phyloP scores from a whole-genome alignment of 2,329 filamentous ascomycete species.

The Fusarium armeniacum region DNA sequence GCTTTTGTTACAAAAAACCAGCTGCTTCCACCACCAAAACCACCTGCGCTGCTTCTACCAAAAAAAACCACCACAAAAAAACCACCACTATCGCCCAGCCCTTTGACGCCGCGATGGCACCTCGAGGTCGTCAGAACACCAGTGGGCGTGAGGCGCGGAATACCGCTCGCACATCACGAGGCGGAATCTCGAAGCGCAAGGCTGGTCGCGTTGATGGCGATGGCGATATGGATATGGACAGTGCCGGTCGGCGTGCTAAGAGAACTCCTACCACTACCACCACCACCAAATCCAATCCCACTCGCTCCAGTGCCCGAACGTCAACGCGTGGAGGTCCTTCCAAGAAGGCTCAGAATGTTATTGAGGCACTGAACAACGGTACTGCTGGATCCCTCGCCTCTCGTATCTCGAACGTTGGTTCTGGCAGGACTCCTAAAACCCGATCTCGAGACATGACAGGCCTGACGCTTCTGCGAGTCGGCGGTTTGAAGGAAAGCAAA shows the following conservation, averaged over 20 bases:
- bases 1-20: not conserved
- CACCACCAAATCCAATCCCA: constrained; percentile 46
- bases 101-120: constrained; percentile 52
- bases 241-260: constrained; percentile 54
- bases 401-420: constrained; percentile 53
- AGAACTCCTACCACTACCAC: constrained; percentile 44
- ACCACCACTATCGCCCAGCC: constrained; percentile 3
- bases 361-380: constrained; percentile 59
- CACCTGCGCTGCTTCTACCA: not conserved
- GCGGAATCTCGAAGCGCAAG: constrained; percentile 67
- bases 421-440: constrained; percentile 46
- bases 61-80: constrained; percentile 6
- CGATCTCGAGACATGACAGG: constrained; percentile 43
- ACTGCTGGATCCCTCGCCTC: constrained; percentile 54
- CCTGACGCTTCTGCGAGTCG: constrained; percentile 62
- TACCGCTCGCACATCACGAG: constrained; percentile 53
- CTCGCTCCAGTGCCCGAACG: constrained; percentile 50
- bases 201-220: constrained; percentile 63
- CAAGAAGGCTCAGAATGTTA: constrained; percentile 60
- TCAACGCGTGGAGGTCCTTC: constrained; percentile 53
- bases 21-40: not conserved
- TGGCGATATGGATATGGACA: constrained; percentile 73
- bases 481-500: constrained; percentile 77
- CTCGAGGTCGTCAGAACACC: constrained; percentile 52
- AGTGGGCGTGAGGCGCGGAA: constrained; percentile 53